Conservation (phyloP, 352 stramenopile genomes). For the Pythium insidiosum region DNA sequence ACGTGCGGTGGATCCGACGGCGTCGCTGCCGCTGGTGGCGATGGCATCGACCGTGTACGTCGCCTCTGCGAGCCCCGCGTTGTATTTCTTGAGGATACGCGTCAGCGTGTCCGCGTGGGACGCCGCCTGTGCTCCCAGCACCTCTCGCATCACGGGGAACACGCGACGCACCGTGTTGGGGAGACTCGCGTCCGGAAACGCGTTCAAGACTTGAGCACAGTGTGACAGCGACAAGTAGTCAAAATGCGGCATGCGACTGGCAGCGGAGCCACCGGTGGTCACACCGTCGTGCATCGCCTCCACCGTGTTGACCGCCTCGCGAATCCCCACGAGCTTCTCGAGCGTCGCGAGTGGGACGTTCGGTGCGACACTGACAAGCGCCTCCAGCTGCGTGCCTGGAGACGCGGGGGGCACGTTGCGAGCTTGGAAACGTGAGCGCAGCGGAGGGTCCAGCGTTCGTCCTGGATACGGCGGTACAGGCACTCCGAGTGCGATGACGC, state of each 20-base stretch:
- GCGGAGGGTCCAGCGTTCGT: constrained; percentile 75
- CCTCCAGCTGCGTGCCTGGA: constrained; percentile 54
- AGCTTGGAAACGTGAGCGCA: constrained; percentile 84
- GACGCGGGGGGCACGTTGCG: constrained; percentile 54
- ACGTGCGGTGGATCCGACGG: background rate
- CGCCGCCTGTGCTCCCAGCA: constrained; percentile 28
- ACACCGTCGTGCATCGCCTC: constrained; percentile 41
- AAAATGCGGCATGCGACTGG: constrained; percentile 76
- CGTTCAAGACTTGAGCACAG: constrained; percentile 37
- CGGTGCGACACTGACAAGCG: constrained; percentile 32
- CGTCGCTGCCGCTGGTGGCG: constrained; percentile 2
- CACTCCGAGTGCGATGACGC: constrained; percentile 88
- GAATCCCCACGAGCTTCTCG: constrained; percentile 65
- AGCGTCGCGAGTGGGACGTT: constrained; percentile 38
- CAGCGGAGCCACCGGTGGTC: constrained; percentile 17
- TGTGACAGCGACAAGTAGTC: constrained; percentile 53
- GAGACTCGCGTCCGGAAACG: constrained; percentile 39
- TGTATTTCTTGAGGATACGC: constrained; percentile 47
- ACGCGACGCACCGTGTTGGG: constrained; percentile 28
- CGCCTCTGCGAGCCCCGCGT: constrained; percentile 11
- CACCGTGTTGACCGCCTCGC: constrained; percentile 63
- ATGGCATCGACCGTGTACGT: constrained; percentile 32
- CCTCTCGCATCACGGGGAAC: constrained; percentile 46
- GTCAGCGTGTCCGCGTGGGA: constrained; percentile 41
- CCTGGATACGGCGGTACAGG: constrained; percentile 82